phyloP scores from a whole-genome alignment of 1,284 basidiomycete species.

The Papiliotrema terrestris region DNA sequence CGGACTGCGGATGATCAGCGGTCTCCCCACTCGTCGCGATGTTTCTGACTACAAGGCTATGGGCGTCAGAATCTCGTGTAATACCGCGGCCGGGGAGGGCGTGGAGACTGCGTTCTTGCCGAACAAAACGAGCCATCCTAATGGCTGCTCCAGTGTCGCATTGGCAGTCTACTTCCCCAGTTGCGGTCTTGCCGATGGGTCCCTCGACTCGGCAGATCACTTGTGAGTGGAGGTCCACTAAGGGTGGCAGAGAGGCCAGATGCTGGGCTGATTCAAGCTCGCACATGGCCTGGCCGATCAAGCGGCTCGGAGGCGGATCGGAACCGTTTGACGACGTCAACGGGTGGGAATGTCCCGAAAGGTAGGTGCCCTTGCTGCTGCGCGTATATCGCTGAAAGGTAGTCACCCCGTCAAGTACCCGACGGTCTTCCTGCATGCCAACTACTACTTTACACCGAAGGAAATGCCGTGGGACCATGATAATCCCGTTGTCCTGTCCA shows the following conservation, averaged over 20 bases:
- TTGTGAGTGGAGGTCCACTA: slow-evolving; percentile 21
- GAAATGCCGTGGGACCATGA: slow-evolving; percentile 29
- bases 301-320: slow-evolving; percentile 9
- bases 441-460: slow-evolving; percentile 24
- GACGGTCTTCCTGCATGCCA: slow-evolving; percentile 36
- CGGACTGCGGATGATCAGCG: slow-evolving; percentile 43
- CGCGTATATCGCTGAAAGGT: slow-evolving; percentile 1
- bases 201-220: slow-evolving; percentile 35
- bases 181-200: slow-evolving; percentile 33
- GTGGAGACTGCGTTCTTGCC: slow-evolving; percentile 24
- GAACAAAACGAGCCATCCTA: slow-evolving; percentile 29
- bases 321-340: slow-evolving; percentile 16
- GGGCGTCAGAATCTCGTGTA: slow-evolving; percentile 31
- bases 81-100: slow-evolving; percentile 12
- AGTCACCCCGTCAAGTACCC: slow-evolving; percentile 36
- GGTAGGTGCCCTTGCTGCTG: slow-evolving; percentile 9
- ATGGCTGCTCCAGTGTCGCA: slow-evolving; percentile 21
- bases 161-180: slow-evolving; percentile 36
- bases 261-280: slow-evolving; percentile 19
- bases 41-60: slow-evolving; percentile 7
- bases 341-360: slow-evolving; percentile 27
- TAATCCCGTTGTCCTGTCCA: slow-evolving; percentile 32
- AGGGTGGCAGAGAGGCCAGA: background rate
- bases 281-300: slow-evolving; percentile 42
- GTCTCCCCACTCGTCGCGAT: slow-evolving; percentile 24